phyloP scores from a whole-genome alignment of 495 filamentous ascomycete species.

The Pseudomonodictys pantanalensis region DNA sequence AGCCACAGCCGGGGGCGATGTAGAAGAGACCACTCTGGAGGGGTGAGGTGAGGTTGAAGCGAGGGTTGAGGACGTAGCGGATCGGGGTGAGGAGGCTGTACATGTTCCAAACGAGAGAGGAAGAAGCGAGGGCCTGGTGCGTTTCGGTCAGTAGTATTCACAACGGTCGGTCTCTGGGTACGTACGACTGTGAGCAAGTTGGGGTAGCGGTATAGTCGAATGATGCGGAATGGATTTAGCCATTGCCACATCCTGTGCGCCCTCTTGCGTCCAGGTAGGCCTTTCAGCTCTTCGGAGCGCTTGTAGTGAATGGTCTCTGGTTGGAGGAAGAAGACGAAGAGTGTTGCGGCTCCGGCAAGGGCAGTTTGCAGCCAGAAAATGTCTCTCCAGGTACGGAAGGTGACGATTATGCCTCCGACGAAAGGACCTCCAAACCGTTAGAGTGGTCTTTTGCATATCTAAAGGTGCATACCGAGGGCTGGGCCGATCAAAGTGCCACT shows the following conservation, averaged over 20 bases:
- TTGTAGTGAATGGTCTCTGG: constrained; percentile 67
- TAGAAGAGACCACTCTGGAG: constrained; percentile 70
- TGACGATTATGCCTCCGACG: constrained; percentile 60
- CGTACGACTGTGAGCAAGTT: constrained; percentile 58
- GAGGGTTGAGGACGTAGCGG: constrained; percentile 69
- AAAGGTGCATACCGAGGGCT: constrained; percentile 50
- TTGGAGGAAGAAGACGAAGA: constrained; percentile 61
- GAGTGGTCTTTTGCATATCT: background rate
- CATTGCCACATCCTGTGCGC: constrained; percentile 54
- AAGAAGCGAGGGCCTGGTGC: constrained; percentile 52
- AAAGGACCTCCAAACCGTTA: too few relatives aligned
- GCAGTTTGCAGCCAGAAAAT: constrained; percentile 73
- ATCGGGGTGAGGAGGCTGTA: constrained; percentile 71
- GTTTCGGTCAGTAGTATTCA: background rate
- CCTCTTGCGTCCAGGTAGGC: constrained; percentile 49
- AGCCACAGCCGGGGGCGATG: constrained; percentile 69
- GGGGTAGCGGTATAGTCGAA: constrained; percentile 58
- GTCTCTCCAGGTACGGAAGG: constrained; percentile 63
- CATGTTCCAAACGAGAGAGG: constrained; percentile 68
- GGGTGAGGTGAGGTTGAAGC: constrained; percentile 64
- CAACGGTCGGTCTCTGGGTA: background rate
- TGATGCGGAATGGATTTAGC: constrained; percentile 61
- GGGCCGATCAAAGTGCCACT: constrained; percentile 68
- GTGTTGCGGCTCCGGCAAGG: constrained; percentile 54
- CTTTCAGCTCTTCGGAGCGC: constrained; percentile 53